Evolutionary conservation across 495 filamentous ascomycete genomes (phyloP), one percentile per base, ranked within the genome.

Genomic region (Aspergillus avenaceus): DNA sequence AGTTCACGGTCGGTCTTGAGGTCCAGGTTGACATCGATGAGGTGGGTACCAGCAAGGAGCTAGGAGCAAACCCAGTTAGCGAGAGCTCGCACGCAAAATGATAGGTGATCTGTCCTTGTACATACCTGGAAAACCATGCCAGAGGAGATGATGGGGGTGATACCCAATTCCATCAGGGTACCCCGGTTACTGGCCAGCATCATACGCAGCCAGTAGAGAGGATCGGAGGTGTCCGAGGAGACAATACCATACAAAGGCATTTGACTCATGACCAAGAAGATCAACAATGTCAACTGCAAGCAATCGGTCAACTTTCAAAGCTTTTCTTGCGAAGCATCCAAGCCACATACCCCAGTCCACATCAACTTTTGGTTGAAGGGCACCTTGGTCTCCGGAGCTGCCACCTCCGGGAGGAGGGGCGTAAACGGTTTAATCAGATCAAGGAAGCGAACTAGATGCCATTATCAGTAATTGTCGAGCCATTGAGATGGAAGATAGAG

Each of bases 211-310:
- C 95, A 99, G 84, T 97, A 99, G 64, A 99, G 77, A 54, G 95
- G 95, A 77, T 99, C 95, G 34, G 90, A 95, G 46, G 86, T 90
- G 74, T 98, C 93, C 54, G 92, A 96, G 47, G 92, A 95, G 56
- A 96, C 90, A 69, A 95, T 96, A 71, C 90, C 90, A 61, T 95
- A 95, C 53, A 95, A 74, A 52, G 95, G 95, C 93, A 99, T 97
- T 75, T 99, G 93, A 75, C 88, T 95, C 95, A 99, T 99, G 68
- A 99, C 92, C 86, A 98, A 79, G 83, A 97, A 98, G 76, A 97
- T 95, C 64, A 97, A 75, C 58, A 97, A 79, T 48, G 92, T 97
- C 72, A 96, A 84, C 82, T 84, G 56, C n/a, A 62, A 48, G 7
- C 4, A 38, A 45, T 55, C 24, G 5, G 55, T 79, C 59, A 79